These are phyloP conservation scores for Colletotrichum sp. DNA, from an alignment of 2,329 filamentous ascomycete genomes.

Conservation along the genomic window DNA sequence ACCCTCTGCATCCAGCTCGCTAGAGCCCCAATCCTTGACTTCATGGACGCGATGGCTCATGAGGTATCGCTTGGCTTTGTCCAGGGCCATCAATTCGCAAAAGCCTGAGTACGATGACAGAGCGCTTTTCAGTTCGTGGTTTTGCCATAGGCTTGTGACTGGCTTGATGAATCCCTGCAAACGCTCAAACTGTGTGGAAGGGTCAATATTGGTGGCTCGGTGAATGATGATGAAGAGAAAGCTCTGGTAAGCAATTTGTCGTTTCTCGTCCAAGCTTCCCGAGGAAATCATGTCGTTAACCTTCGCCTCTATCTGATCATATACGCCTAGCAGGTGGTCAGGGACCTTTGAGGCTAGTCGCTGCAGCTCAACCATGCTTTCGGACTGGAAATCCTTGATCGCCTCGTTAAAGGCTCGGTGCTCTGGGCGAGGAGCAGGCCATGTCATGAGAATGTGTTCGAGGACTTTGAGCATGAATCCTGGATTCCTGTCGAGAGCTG, in stretches of 20 bases:
- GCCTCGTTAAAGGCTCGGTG: conserved; percentile 82
- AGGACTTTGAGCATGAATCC: conserved; percentile 87
- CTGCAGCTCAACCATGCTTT: conserved; percentile 87
- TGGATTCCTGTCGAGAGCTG: conserved; percentile 76
- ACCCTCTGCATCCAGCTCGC: conserved; percentile 79
- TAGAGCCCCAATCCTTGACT: conserved; percentile 81
- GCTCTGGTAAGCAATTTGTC: conserved; percentile 84
- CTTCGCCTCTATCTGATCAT: conserved; percentile 83
- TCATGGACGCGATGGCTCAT: conserved; percentile 74
- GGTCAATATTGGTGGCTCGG: conserved; percentile 77
- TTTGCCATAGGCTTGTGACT: conserved; percentile 80
- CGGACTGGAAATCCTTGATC: conserved; percentile 84
- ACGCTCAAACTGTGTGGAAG: conserved; percentile 71
- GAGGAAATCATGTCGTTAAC: conserved; percentile 81
- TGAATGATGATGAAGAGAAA: conserved; percentile 96
- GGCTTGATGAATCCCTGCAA: conserved; percentile 82
- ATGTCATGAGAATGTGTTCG: conserved; percentile 87
- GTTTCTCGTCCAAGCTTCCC: conserved; percentile 78
- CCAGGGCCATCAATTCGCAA: conserved; percentile 78
- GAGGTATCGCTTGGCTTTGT: conserved; percentile 82
- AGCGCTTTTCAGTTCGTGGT: conserved; percentile 68
- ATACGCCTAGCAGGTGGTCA: conserved; percentile 86
- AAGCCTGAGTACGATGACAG: conserved; percentile 81
- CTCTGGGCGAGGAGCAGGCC: conserved; percentile 74
- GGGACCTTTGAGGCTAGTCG: conserved; percentile 89